Conservation (phyloP, 2,329 filamentous ascomycete genomes). For the Cadophora luteo-olivacea region DNA sequence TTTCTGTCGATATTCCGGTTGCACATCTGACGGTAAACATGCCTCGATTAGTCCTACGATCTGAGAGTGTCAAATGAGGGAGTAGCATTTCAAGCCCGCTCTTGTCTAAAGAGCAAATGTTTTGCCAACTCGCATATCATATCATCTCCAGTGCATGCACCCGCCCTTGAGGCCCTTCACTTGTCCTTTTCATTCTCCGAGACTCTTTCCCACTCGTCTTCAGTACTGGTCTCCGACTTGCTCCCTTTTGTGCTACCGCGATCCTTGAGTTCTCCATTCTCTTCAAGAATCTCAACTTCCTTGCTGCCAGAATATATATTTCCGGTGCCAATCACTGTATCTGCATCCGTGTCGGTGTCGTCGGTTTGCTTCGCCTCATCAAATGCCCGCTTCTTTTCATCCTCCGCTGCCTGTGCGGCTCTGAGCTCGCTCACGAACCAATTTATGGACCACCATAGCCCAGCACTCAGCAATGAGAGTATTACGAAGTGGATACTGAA, state of each 20-base stretch:
- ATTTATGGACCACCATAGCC: conserved; percentile 93
- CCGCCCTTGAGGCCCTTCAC: conserved; percentile 38
- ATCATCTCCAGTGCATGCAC: conserved; percentile 7
- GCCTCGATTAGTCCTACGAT: no score
- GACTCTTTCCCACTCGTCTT: conserved; percentile 98
- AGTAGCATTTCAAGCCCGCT: neutral
- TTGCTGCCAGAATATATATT: conserved; percentile 37
- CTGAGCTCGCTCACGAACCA: conserved; percentile 84
- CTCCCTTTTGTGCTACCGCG: conserved; percentile 49
- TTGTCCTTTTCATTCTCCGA: conserved; percentile 73
- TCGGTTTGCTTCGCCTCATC: conserved; percentile 32
- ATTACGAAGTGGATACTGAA: conserved; percentile 88
- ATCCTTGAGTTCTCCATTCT: conserved; percentile 40
- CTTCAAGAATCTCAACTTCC: conserved; percentile 39
- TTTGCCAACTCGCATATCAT: conserved; percentile 28
- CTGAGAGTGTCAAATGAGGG: neutral
- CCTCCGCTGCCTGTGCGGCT: conserved; percentile 53
- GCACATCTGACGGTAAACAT: no score
- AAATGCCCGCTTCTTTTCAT: conserved; percentile 44
- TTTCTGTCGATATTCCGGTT: no score
- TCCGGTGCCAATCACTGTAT: conserved; percentile 56
- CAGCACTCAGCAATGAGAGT: conserved; percentile 78
- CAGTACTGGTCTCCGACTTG: conserved; percentile 74
- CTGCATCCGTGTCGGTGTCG: conserved; percentile 52
- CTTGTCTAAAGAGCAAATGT: neutral